A percentile compares a stretch with the other conserved stretches of the same genome.
Conservation (phyloP, 2,329 filamentous ascomycete genomes). For the Cercospora sesami region DNA sequence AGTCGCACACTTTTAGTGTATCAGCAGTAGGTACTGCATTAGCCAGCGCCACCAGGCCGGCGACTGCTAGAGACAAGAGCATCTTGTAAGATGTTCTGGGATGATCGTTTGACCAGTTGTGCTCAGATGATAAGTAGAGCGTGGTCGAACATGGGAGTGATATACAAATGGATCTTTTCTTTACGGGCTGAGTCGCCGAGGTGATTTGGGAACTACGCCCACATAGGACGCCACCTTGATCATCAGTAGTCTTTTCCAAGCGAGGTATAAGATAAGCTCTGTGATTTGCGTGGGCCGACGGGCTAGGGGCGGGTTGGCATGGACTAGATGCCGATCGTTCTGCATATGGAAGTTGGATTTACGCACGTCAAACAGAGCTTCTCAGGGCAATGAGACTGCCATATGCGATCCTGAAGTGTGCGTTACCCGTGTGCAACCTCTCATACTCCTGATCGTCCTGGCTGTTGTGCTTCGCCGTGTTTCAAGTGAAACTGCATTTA, state of each 20-base stretch:
- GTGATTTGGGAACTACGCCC: neutral
- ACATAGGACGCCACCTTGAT: neutral
- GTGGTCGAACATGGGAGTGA: neutral
- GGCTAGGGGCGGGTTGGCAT: neutral
- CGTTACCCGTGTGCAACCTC: neutral
- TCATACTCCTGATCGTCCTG: neutral
- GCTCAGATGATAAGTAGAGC: neutral
- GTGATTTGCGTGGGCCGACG: neutral
- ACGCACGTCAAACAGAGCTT: neutral
- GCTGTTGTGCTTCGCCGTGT: neutral
- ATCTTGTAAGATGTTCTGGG: neutral
- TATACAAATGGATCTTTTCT: neutral
- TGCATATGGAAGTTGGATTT: neutral
- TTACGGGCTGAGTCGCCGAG: neutral
- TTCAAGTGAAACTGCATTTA: neutral
- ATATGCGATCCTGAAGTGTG: neutral
- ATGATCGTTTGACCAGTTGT: neutral
- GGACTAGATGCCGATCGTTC: neutral
- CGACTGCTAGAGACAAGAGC: conserved; percentile 12
- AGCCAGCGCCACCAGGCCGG: conserved; percentile 15
- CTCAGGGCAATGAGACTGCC: neutral
- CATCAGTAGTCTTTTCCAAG: neutral
- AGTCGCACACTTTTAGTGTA: conserved; percentile 27
- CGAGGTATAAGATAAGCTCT: neutral
- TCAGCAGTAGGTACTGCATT: conserved; percentile 19